phyloP scores from a whole-genome alignment of 2,329 filamentous ascomycete genomes.

The Hymenoscyphus occultus region DNA sequence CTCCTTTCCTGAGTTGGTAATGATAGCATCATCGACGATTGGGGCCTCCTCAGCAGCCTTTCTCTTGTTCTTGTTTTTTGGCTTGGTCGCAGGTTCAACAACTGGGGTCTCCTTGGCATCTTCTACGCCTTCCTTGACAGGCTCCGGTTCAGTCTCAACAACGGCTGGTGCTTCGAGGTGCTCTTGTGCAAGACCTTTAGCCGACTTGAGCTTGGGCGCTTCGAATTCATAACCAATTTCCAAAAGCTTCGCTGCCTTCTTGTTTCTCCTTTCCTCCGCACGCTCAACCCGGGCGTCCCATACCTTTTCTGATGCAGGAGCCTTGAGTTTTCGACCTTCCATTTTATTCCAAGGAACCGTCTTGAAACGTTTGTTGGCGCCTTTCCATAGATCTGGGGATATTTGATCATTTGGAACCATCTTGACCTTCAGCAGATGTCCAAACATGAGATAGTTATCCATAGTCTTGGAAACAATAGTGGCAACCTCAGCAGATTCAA shows the following conservation, averaged over 20 bases:
- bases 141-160: constrained; percentile 30
- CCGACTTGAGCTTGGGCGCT: constrained; percentile 66
- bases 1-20: constrained; percentile 30
- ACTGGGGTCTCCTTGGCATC: constrained; percentile 26
- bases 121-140: background rate
- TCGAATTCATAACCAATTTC: constrained; percentile 81
- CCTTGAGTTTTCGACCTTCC: constrained; percentile 70
- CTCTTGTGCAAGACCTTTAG: constrained; percentile 50
- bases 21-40: background rate
- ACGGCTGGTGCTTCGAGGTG: constrained; percentile 23
- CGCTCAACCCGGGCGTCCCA: constrained; percentile 75
- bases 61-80: constrained; percentile 15
- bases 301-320: constrained; percentile 67
- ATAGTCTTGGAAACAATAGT: constrained; percentile 93
- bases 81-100: constrained; percentile 6
- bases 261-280: constrained; percentile 67
- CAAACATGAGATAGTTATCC: constrained; percentile 96
- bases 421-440: constrained; percentile 88
- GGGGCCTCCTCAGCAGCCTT: constrained; percentile 5
- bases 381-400: constrained; percentile 81
- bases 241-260: constrained; percentile 72
- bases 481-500: constrained; percentile 72
- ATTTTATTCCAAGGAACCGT: constrained; percentile 84
- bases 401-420: constrained; percentile 72
- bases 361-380: constrained; percentile 88